These are phyloP conservation scores for Phytophthora agathidicida DNA, from an alignment of 352 stramenopile genomes.

Conservation along the genomic window DNA sequence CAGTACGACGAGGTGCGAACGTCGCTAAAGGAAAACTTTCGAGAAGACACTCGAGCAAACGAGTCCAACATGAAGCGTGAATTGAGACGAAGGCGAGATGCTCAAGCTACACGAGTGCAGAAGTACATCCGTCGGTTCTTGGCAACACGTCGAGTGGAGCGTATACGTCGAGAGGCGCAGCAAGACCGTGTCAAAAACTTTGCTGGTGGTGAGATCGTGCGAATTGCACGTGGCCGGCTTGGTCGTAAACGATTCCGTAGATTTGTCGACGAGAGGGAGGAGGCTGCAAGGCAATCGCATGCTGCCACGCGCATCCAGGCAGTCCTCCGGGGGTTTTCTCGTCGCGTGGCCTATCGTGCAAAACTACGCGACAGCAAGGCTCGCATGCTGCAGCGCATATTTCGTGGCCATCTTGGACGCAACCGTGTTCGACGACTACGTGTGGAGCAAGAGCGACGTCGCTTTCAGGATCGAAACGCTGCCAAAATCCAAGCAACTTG, in stretches of 20 bases:
- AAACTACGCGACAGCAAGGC: conserved; percentile 57
- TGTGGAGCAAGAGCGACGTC: conserved; percentile 40
- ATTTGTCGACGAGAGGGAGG: conserved; percentile 23
- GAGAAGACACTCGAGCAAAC: conserved; percentile 50
- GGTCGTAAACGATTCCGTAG: conserved; percentile 55
- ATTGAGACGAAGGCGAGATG: conserved; percentile 50
- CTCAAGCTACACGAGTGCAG: conserved; percentile 58
- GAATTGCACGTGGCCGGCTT: conserved; percentile 62
- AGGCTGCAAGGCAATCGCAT: conserved; percentile 23
- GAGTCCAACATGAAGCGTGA: conserved; percentile 57
- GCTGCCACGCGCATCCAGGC: conserved; percentile 66
- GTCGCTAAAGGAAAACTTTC: conserved; percentile 53
- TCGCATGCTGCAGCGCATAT: conserved; percentile 68
- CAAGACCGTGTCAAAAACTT: conserved; percentile 49
- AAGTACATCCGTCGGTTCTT: conserved; percentile 63
- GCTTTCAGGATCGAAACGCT: conserved; percentile 62
- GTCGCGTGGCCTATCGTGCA: conserved; percentile 50
- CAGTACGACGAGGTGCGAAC: conserved; percentile 34
- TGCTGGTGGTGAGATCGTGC: conserved; percentile 68
- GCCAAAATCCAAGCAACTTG: conserved; percentile 89
- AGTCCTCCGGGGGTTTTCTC: conserved; percentile 67
- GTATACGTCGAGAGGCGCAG: conserved; percentile 43
- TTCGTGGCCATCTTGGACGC: conserved; percentile 68
- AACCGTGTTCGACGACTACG: conserved; percentile 45
- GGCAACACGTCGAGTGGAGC: conserved; percentile 38